Conservation (phyloP, 2,329 filamentous ascomycete genomes). For the Leptoxyphium fumago region DNA sequence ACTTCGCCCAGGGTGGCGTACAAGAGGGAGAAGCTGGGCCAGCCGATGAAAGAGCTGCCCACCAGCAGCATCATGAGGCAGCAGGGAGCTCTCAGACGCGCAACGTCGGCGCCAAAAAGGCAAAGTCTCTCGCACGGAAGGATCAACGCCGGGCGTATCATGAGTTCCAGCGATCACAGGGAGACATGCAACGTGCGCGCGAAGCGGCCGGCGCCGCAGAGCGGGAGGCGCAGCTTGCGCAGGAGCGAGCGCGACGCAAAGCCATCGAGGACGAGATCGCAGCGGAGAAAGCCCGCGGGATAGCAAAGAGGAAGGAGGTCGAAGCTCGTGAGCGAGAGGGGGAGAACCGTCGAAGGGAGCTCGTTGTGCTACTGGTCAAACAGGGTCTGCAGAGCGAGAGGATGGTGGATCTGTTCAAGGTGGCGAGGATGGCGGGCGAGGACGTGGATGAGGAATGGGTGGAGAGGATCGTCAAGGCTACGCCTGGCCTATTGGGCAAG, state of each 20-base stretch:
- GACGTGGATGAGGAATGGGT: slow-evolving; percentile 27
- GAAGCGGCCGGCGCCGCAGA: slow-evolving; percentile 30
- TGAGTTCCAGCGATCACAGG: slow-evolving; percentile 35
- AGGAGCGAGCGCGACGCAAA: slow-evolving; percentile 26
- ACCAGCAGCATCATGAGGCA: slow-evolving; percentile 1
- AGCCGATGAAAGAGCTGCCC: slow-evolving; percentile 12
- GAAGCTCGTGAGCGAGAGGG: slow-evolving; percentile 24
- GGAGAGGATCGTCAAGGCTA: slow-evolving; percentile 27
- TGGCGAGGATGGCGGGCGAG: slow-evolving; percentile 27
- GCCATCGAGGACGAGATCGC: slow-evolving; percentile 29
- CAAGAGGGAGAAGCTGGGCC: slow-evolving; percentile 17
- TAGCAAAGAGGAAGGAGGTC: slow-evolving; percentile 24
- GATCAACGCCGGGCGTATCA: slow-evolving; percentile 32
- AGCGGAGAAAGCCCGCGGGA: slow-evolving; percentile 24
- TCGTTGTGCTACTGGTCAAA: slow-evolving; percentile 19
- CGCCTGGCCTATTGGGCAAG: slow-evolving; percentile 21
- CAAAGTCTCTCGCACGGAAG: slow-evolving; percentile 30
- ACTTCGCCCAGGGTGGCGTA: slow-evolving; percentile 3
- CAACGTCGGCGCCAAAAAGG: slow-evolving; percentile 34
- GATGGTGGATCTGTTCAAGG: slow-evolving; percentile 24
- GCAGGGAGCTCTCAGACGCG: slow-evolving; percentile 3
- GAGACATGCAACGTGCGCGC: slow-evolving; percentile 28
- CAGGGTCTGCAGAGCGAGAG: slow-evolving; percentile 15
- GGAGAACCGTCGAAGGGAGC: slow-evolving; percentile 21
- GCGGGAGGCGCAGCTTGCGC: slow-evolving; percentile 27